Evolutionary conservation across 495 filamentous ascomycete genomes (phyloP).

Genomic region (Penicillium coffeae): DNA sequence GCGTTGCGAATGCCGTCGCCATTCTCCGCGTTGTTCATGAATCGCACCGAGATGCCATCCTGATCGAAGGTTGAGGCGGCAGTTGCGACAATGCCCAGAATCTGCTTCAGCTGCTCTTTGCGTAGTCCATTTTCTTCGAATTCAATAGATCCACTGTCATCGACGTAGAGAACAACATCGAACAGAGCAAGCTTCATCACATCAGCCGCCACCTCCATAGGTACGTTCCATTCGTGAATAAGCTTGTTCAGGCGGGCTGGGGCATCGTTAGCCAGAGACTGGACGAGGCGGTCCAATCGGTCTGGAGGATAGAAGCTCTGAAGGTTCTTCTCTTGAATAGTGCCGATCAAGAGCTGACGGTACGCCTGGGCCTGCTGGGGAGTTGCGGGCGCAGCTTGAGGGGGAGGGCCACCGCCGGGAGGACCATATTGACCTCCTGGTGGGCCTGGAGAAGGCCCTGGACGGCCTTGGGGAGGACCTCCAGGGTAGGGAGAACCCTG

Average conservation of each 20-base stretch:
- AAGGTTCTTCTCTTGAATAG: constrained; percentile 56
- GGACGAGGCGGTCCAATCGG: constrained; percentile 34
- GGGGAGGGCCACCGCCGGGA: constrained; percentile 18
- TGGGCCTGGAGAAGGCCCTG: constrained; percentile 29
- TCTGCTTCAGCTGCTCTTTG: constrained; percentile 61
- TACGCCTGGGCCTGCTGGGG: constrained; percentile 50
- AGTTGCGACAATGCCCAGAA: constrained; percentile 57
- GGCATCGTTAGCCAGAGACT: constrained; percentile 36
- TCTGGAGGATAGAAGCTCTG: constrained; percentile 53
- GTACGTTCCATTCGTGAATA: constrained; percentile 52
- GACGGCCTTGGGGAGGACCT: constrained; percentile 18
- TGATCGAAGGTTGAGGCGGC: constrained; percentile 66
- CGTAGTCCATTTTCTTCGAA: constrained; percentile 64
- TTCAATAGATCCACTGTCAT: constrained; percentile 69
- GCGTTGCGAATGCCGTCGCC: constrained; percentile 54
- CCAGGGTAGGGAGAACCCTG: constrained; percentile 34
- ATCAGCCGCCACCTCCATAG: constrained; percentile 61
- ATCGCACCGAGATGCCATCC: constrained; percentile 66
- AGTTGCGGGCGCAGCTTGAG: constrained; percentile 32
- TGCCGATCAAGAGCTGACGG: constrained; percentile 47
- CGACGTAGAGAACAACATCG: constrained; percentile 65
- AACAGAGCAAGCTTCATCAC: constrained; percentile 64
- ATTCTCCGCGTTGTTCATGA: constrained; percentile 58
- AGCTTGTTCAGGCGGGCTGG: constrained; percentile 49
- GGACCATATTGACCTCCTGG: constrained; percentile 29